Conservation (phyloP, 495 filamentous ascomycete genomes). For the Xeromyces bisporus region DNA sequence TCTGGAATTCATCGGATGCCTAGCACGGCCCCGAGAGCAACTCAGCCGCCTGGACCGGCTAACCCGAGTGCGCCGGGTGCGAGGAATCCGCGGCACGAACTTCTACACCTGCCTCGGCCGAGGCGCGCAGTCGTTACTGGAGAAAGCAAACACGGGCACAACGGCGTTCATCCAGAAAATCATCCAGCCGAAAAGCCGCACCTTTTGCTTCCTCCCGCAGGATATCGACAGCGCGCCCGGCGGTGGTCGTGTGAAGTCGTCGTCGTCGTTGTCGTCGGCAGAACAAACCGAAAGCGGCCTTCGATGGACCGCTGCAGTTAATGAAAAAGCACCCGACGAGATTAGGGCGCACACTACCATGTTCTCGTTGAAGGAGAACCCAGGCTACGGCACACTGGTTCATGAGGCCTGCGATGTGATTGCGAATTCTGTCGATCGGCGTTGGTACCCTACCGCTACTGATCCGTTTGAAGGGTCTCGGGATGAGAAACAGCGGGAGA, state of each 20-base stretch:
- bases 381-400: constrained; percentile 53
- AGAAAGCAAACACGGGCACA: constrained; percentile 11
- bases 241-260: constrained; percentile 8
- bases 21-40: constrained; percentile 63
- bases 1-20: constrained; percentile 86
- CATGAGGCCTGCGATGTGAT: constrained; percentile 46
- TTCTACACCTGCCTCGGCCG: constrained; percentile 71
- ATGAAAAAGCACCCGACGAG: constrained; percentile 66
- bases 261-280: too few species aligned
- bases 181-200: constrained; percentile 40
- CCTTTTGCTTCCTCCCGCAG: constrained; percentile 65
- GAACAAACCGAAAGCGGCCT: constrained; percentile 11
- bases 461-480: constrained; percentile 10
- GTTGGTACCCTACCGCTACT: constrained; percentile 21
- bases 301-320: constrained; percentile 51
- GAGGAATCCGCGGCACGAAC: constrained; percentile 54
- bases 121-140: constrained; percentile 29
- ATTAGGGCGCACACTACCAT: constrained; percentile 71
- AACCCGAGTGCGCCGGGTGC: constrained; percentile 34
- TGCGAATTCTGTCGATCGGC: constrained; percentile 29
- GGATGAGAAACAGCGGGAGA: constrained; percentile 4
- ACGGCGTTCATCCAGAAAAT: constrained; percentile 24
- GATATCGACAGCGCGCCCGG: constrained; percentile 26
- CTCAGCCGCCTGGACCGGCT: constrained; percentile 42
- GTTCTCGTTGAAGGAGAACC: constrained; percentile 70